Conservation (phyloP, 805 yeast genomes). For the Sungouiozyma intestinalis region DNA sequence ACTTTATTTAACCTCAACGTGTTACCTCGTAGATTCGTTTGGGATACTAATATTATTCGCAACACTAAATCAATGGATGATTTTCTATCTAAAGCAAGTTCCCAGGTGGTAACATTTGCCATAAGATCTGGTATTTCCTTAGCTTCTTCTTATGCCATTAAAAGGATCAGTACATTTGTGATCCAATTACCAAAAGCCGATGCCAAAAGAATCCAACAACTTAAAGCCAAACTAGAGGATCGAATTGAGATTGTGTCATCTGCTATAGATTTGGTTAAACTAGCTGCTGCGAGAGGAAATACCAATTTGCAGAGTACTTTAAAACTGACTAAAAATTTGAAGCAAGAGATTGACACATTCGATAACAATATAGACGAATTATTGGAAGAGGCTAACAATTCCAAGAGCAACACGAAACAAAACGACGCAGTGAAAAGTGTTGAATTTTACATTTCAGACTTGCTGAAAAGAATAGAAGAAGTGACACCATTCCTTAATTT, state of each 20-base stretch:
- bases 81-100: slow-evolving; percentile 46
- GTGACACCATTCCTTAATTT: slow-evolving; percentile 58
- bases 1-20: too few species aligned
- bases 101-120: slow-evolving; percentile 72
- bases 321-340: slow-evolving; percentile 43
- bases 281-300: slow-evolving; percentile 53
- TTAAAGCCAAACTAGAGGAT: slow-evolving; percentile 39
- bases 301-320: slow-evolving; percentile 46
- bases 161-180: slow-evolving; percentile 46
- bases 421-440: slow-evolving; percentile 35
- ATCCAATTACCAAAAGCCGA: slow-evolving; percentile 39
- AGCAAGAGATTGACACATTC: slow-evolving; percentile 47
- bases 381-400: slow-evolving; percentile 25
- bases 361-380: slow-evolving; percentile 38
- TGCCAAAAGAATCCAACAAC: slow-evolving; percentile 32
- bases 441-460: slow-evolving; percentile 37
- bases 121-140: slow-evolving; percentile 64
- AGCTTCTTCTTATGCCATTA: slow-evolving; percentile 65
- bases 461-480: slow-evolving; percentile 49
- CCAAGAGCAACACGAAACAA: slow-evolving; percentile 18
- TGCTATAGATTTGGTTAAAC: slow-evolving; percentile 57
- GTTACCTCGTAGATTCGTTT: too few species aligned
- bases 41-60: too few species aligned
- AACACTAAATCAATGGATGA: too few species aligned
- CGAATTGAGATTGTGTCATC: slow-evolving; percentile 52